Evolutionary conservation across 371 early-diverging fungal species (phyloP).

Genomic region (Smittium culicis): DNA sequence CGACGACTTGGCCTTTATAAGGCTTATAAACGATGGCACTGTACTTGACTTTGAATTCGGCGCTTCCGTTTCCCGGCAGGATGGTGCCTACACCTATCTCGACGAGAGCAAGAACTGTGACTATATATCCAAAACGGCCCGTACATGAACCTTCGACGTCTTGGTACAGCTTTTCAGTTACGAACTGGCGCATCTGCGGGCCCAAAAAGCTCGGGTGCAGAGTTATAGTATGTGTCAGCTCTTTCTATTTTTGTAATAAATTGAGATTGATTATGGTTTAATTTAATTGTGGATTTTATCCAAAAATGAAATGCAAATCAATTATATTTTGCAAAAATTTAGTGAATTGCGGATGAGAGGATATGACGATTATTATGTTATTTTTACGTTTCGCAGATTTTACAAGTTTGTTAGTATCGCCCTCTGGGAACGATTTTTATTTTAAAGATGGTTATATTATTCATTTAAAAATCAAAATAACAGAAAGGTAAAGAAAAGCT

Average conservation of each 20-base stretch:
- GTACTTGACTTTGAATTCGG: conserved; percentile 88
- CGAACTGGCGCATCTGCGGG: conserved; percentile 58
- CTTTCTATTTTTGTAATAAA: conserved; percentile 36
- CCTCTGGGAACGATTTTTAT: no score
- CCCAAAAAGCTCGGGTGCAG: conserved; percentile 88
- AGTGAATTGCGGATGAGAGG: no score
- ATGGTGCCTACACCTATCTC: conserved; percentile 75
- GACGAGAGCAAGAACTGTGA: conserved; percentile 67
- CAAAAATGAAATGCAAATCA: no score
- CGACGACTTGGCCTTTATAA: conserved; percentile 92
- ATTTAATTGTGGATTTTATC: no score
- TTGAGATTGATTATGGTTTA: background rate
- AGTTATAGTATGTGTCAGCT: conserved; percentile 74
- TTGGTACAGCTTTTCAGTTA: conserved; percentile 63
- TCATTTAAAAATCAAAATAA: no score
- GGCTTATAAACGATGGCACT: conserved; percentile 96
- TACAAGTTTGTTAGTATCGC: no score
- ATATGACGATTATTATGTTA: no score
- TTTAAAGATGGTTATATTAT: no score
- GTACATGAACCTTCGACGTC: conserved; percentile 94
- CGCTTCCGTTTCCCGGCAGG: conserved; percentile 64
- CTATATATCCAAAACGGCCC: conserved; percentile 85
- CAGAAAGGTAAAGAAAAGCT: no score
- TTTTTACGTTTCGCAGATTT: no score
- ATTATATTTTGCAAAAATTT: no score